Evolutionary conservation across 441 rosid species (phyloP).

Genomic region (Melastoma candidum): DNA sequence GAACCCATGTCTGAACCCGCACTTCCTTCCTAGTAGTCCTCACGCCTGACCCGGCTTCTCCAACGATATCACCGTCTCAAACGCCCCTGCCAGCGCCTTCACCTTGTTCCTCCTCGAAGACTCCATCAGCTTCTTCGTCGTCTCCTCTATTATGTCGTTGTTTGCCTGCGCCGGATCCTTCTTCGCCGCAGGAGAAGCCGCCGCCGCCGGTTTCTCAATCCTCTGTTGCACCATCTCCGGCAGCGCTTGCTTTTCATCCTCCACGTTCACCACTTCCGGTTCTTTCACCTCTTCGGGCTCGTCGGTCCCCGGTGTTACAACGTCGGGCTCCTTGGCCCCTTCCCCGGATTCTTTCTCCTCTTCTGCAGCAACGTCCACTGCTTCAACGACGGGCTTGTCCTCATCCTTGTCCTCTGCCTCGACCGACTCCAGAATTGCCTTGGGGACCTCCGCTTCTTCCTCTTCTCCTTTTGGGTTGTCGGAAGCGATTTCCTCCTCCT

Average conservation of each 20-base stretch:
- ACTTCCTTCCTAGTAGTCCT: background rate
- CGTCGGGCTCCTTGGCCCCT: constrained; percentile 7
- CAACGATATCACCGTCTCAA: constrained; percentile 58
- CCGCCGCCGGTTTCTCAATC: constrained; percentile 5
- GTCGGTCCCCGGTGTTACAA: constrained; percentile 12
- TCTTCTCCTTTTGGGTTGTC: constrained; percentile 15
- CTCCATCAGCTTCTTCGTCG: constrained; percentile 51
- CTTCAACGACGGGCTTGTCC: constrained; percentile 3
- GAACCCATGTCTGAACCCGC: too few relatives aligned
- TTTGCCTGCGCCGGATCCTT: constrained; percentile 47
- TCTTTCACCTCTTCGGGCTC: constrained; percentile 11
- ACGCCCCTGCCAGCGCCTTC: constrained; percentile 74
- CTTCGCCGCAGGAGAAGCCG: constrained; percentile 22
- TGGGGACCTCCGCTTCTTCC: constrained; percentile 11
- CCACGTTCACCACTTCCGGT: constrained; percentile 10
- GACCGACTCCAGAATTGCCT: constrained; percentile 7
- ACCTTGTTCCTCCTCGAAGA: constrained; percentile 65
- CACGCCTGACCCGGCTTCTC: background rate
- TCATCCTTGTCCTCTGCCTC: background rate
- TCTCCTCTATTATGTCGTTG: constrained; percentile 73
- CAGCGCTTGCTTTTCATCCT: constrained; percentile 17
- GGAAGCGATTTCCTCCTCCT: background rate
- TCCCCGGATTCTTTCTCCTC: constrained; percentile 17
- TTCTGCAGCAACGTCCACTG: constrained; percentile 16
- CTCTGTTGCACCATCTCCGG: constrained; percentile 10